Evolutionary conservation across 305 asterid genomes (phyloP).

Genomic region (Fraxinus velutina): DNA sequence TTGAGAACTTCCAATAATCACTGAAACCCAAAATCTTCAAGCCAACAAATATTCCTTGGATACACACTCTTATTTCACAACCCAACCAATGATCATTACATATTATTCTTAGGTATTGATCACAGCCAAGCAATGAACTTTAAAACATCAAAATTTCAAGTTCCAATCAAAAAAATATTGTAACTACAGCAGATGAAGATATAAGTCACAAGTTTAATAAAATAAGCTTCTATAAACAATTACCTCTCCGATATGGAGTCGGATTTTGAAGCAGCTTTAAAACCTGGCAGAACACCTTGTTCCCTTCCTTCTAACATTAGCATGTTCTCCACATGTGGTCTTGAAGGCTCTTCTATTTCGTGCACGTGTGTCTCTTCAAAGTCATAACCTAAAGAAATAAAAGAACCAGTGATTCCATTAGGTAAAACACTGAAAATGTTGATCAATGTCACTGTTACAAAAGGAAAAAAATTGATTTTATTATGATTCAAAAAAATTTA

Average conservation of each 20-base stretch:
- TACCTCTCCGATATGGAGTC: conserved; percentile 68
- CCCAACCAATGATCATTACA: neutral
- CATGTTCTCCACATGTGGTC: conserved; percentile 44
- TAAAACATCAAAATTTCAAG: neutral
- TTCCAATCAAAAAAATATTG: neutral
- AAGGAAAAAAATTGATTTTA: neutral
- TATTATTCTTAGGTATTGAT: conserved; percentile 1
- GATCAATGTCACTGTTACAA: neutral
- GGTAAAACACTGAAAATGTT: conserved; percentile 8
- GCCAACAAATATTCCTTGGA: neutral
- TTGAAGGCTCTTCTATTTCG: conserved; percentile 80
- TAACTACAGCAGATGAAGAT: neutral
- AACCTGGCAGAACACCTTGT: conserved; percentile 62
- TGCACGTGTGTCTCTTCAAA: conserved; percentile 70
- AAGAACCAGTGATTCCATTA: conserved; percentile 12
- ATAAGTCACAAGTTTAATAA: conserved; percentile 12
- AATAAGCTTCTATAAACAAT: conserved; percentile 8
- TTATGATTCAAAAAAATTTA: neutral
- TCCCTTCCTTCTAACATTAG: conserved; percentile 56
- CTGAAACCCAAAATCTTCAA: neutral
- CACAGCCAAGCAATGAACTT: neutral
- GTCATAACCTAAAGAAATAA: conserved; percentile 51
- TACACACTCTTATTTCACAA: neutral
- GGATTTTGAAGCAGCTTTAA: conserved; percentile 63
- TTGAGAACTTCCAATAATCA: neutral